Conservation (phyloP, 2,329 filamentous ascomycete genomes). For the Paraphaeosphaeria sporulosa region DNA sequence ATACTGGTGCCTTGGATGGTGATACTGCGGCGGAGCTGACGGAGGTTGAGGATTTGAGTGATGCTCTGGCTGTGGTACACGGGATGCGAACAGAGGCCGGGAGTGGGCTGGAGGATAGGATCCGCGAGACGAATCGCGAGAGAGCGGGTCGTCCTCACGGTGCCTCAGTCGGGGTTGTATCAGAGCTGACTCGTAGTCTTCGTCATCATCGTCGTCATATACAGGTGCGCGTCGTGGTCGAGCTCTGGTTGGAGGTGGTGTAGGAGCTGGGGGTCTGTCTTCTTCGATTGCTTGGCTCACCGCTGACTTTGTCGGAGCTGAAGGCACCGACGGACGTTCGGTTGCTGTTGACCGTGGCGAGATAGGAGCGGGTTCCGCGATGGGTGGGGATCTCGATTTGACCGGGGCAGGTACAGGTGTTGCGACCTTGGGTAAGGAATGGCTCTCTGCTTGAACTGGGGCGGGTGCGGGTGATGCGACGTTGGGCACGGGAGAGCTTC, state of each 20-base stretch:
- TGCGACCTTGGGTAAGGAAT: not conserved
- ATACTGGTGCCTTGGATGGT: slow-evolving; percentile 44
- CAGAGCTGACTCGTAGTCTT: slow-evolving; percentile 34
- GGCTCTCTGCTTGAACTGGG: not conserved
- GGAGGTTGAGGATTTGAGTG: slow-evolving; percentile 70
- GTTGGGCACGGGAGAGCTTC: not conserved
- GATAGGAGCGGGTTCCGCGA: slow-evolving; percentile 24
- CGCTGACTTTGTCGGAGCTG: slow-evolving; percentile 32
- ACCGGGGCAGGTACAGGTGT: slow-evolving; percentile 14
- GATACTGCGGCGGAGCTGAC: slow-evolving; percentile 67
- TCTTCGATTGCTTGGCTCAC: slow-evolving; percentile 36
- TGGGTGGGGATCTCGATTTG: slow-evolving; percentile 25
- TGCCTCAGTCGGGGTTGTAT: slow-evolving; percentile 37
- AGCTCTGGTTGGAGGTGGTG: slow-evolving; percentile 40
- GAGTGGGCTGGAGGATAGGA: slow-evolving; percentile 33
- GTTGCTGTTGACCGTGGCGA: slow-evolving; percentile 32
- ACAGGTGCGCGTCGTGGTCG: slow-evolving; percentile 40
- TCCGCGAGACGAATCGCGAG: slow-evolving; percentile 35
- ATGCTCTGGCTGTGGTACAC: slow-evolving; percentile 42
- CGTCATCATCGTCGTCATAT: slow-evolving; percentile 44
- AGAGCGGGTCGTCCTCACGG: slow-evolving; percentile 30
- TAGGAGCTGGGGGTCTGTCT: slow-evolving; percentile 44
- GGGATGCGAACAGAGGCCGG: slow-evolving; percentile 44
- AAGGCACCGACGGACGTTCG: slow-evolving; percentile 24
- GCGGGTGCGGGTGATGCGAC: not conserved